Conservation (phyloP, 331 rosid species). For the Prunus yedoensis region DNA sequence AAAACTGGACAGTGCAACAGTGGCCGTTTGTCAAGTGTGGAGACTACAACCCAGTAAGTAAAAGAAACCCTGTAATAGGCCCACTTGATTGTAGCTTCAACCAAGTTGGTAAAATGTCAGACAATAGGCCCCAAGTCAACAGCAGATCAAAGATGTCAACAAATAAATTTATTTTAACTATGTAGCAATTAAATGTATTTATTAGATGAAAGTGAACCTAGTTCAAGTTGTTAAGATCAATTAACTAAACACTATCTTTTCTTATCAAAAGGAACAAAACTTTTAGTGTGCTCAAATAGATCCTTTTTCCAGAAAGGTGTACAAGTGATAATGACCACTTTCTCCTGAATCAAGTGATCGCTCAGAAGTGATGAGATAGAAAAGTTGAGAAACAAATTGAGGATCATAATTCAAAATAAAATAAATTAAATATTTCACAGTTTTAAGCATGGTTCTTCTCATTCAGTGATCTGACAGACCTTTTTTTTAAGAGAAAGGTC, state of each 20-base stretch:
- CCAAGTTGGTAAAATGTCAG: not conserved
- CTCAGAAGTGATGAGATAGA: too few relatives aligned
- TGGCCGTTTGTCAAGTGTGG: not conserved
- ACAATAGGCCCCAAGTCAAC: not conserved
- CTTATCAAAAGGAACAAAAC: not conserved
- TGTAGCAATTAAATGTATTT: not conserved
- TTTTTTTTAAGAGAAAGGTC: not conserved
- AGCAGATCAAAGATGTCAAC: too few relatives aligned
- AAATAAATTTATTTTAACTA: not conserved
- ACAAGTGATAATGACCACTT: not conserved
- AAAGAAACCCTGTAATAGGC: not conserved
- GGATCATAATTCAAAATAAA: not conserved
- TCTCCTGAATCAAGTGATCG: not conserved
- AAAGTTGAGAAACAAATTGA: not conserved
- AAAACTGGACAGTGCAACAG: slow-evolving; percentile 1
- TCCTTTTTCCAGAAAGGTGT: not conserved
- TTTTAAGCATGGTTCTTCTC: not conserved
- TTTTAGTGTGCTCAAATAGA: not conserved
- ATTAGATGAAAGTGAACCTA: not conserved
- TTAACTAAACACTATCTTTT: not conserved
- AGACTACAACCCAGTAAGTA: not conserved
- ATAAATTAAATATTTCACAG: not conserved
- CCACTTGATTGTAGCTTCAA: slow-evolving; percentile 2
- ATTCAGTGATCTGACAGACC: not conserved
- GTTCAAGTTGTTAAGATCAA: not conserved